Evolutionary conservation across 1,139 yeast species (phyloP).

Genomic region (Suhomyces anneliseae): DNA sequence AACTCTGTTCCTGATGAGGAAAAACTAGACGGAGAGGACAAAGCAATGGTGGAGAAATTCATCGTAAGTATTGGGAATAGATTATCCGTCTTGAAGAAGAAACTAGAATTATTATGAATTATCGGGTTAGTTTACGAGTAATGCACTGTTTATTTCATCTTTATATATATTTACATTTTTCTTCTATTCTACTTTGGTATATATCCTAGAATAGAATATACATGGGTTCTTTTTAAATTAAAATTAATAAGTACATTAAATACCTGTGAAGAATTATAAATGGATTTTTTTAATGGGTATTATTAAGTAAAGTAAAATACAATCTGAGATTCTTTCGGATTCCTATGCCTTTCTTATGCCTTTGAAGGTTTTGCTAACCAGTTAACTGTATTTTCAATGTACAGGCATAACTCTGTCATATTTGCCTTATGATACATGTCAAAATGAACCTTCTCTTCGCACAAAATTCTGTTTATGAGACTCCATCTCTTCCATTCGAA

Average conservation of each 20-base stretch:
- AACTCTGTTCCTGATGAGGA: conserved; percentile 22
- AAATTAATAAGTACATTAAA: no score
- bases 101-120: conserved; percentile 20
- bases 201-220: neutral
- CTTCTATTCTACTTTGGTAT: neutral
- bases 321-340: no score
- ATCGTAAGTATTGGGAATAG: conserved; percentile 73
- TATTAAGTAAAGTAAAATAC: no score
- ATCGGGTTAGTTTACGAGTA: neutral
- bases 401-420: conserved; percentile 26
- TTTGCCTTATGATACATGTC: conserved; percentile 25
- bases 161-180: no score
- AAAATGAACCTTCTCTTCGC: conserved; percentile 27
- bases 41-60: conserved; percentile 72
- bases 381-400: conserved; percentile 30
- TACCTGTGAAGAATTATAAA: no score
- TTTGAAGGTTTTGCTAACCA: conserved; percentile 20
- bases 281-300: no score
- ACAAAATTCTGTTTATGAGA: conserved; percentile 29
- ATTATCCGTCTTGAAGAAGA: conserved; percentile 56
- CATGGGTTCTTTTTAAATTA: neutral
- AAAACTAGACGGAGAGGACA: conserved; percentile 67
- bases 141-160: neutral
- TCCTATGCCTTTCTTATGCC: neutral
- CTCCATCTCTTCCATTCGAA: conserved; percentile 40